Evolutionary conservation across 306 rosid genomes (phyloP).

Genomic region (Cicer judaicum): DNA sequence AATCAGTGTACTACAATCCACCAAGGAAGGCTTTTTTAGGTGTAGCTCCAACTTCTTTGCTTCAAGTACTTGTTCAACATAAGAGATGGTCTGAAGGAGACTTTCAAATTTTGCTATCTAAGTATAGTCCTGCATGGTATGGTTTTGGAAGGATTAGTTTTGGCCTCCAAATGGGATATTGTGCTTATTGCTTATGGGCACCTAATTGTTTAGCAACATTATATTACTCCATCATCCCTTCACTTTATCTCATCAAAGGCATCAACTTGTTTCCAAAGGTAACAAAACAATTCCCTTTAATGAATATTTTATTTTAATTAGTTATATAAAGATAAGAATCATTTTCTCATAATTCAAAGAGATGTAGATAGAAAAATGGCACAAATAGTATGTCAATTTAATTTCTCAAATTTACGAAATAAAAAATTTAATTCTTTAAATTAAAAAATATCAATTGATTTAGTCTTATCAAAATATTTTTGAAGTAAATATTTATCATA

Average conservation of each 20-base stretch:
- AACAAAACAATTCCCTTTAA: conserved; percentile 15
- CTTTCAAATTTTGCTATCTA: conserved; percentile 63
- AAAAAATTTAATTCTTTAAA: too few species aligned
- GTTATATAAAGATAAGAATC: neutral
- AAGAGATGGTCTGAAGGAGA: conserved; percentile 94
- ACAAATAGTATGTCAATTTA: too few species aligned
- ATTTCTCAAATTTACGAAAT: too few species aligned
- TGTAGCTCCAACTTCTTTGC: conserved; percentile 61
- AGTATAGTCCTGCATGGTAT: conserved; percentile 65
- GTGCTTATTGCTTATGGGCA: conserved; percentile 65
- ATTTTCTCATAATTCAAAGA: neutral
- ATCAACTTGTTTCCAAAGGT: conserved; percentile 79
- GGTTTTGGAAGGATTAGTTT: conserved; percentile 60
- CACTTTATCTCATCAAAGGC: conserved; percentile 69
- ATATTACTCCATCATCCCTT: conserved; percentile 68
- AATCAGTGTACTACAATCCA: conserved; percentile 73
- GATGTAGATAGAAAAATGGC: neutral
- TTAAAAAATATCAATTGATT: too few species aligned
- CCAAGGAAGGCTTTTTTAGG: conserved; percentile 74
- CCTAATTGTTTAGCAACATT: conserved; percentile 58
- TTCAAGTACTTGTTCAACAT: conserved; percentile 66
- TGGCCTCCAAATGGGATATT: conserved; percentile 71
- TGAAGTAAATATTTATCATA: too few species aligned
- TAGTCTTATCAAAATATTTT: too few species aligned
- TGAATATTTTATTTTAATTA: neutral